These are phyloP conservation scores for Acacia concinna DNA, from an alignment of 331 rosid genomes.

Conservation along the genomic window DNA sequence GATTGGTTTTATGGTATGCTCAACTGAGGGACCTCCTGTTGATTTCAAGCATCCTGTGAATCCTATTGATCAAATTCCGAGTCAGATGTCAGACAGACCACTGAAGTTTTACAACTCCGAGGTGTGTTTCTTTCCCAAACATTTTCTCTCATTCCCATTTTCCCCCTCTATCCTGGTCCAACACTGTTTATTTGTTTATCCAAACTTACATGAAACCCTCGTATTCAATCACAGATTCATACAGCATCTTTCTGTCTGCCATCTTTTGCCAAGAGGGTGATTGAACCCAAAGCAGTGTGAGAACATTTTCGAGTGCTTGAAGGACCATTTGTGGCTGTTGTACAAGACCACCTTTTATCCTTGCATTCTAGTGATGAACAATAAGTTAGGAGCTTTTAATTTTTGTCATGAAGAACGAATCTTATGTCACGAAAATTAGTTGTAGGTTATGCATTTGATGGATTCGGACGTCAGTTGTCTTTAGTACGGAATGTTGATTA, in stretches of 20 bases:
- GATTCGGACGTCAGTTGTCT: constrained; percentile 27
- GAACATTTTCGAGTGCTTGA: constrained; percentile 29
- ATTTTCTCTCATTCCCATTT: neutral
- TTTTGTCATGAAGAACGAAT: constrained; percentile 34
- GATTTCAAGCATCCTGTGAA: constrained; percentile 93
- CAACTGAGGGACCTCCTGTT: constrained; percentile 90
- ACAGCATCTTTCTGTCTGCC: constrained; percentile 95
- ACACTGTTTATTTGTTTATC: neutral
- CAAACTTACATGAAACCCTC: neutral
- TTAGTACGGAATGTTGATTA: constrained; percentile 15
- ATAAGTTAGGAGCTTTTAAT: constrained; percentile 43
- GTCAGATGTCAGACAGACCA: constrained; percentile 45
- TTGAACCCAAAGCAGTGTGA: constrained; percentile 56
- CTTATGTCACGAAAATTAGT: constrained; percentile 36
- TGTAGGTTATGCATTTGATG: constrained; percentile 37
- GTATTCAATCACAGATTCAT: constrained; percentile 53
- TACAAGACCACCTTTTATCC: constrained; percentile 29
- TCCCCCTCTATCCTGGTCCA: neutral
- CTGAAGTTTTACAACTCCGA: constrained; percentile 90
- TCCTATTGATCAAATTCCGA: constrained; percentile 57
- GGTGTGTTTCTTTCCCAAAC: constrained; percentile 45
- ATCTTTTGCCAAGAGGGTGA: constrained; percentile 87
- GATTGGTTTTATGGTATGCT: constrained; percentile 98
- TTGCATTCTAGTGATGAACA: constrained; percentile 36
- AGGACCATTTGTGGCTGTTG: constrained; percentile 29